phyloP scores from a whole-genome alignment of 805 yeast species.

The Ogataea paraovalis region DNA sequence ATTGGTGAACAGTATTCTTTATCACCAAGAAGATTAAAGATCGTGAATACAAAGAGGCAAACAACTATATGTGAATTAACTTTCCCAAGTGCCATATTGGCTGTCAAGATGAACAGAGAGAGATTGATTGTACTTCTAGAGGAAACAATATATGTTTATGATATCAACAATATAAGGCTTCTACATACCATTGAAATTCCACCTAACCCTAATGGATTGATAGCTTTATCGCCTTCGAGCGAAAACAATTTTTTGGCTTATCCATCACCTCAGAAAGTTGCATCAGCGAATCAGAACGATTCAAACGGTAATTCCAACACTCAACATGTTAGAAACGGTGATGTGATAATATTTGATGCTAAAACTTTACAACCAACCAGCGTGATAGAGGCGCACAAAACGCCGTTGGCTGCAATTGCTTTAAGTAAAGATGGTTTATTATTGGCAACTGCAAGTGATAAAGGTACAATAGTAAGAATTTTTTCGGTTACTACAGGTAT shows the following conservation, averaged over 20 bases:
- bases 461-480: constrained; percentile 86
- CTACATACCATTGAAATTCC: constrained; percentile 69
- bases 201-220: constrained; percentile 54
- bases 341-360: constrained; percentile 79
- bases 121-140: constrained; percentile 77
- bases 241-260: constrained; percentile 60
- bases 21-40: constrained; percentile 80
- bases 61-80: constrained; percentile 82
- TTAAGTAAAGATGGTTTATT: constrained; percentile 74
- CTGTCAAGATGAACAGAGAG: constrained; percentile 77
- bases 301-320: constrained; percentile 6
- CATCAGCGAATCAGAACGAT: constrained; percentile 21
- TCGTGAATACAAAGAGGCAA: constrained; percentile 72
- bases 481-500: constrained; percentile 72
- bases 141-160: constrained; percentile 85
- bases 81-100: constrained; percentile 75
- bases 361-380: constrained; percentile 72
- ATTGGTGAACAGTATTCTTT: constrained; percentile 69
- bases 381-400: constrained; percentile 86
- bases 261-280: constrained; percentile 67
- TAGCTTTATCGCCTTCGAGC: constrained; percentile 54
- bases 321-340: constrained; percentile 49
- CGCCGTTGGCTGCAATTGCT: constrained; percentile 67
- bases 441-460: constrained; percentile 87
- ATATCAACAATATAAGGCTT: constrained; percentile 82